Evolutionary conservation across 2,329 filamentous ascomycete genomes (phyloP).

Genomic region (Rhinocladiella similis): DNA sequence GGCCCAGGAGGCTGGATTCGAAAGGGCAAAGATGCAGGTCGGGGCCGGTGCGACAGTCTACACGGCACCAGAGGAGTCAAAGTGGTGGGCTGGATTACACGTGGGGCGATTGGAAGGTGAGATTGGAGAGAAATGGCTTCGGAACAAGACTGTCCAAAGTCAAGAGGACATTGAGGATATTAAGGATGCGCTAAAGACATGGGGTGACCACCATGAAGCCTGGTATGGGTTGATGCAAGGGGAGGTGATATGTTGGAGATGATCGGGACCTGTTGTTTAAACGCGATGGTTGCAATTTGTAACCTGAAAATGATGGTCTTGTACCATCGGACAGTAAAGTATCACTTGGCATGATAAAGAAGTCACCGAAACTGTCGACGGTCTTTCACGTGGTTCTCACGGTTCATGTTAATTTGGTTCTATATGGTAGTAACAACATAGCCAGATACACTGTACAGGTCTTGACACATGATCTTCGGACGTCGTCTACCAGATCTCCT

Average conservation of each 20-base stretch:
- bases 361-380: too few species aligned
- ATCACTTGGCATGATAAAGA: too few species aligned
- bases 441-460: too few species aligned
- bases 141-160: conserved; percentile 1
- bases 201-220: conserved; percentile 13
- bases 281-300: too few species aligned
- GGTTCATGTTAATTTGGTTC: too few species aligned
- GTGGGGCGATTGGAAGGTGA: conserved; percentile 12
- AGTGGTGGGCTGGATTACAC: conserved; percentile 19
- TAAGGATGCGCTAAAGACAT: conserved; percentile 3
- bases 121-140: conserved; percentile 12
- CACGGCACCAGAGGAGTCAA: conserved; percentile 9
- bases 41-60: conserved; percentile 15
- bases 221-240: conserved; percentile 17
- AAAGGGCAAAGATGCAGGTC: conserved; percentile 21
- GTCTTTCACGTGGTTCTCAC: too few species aligned
- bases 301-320: too few species aligned
- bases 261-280: background rate
- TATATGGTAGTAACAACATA: too few species aligned
- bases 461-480: too few species aligned
- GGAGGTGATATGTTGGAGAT: conserved; percentile 20
- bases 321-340: too few species aligned
- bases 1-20: conserved; percentile 28
- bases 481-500: too few species aligned
- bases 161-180: conserved; percentile 11